These are phyloP conservation scores for Geosiphon pyriformis DNA, from an alignment of 192 early-diverging fungal species.

Conservation along the genomic window DNA sequence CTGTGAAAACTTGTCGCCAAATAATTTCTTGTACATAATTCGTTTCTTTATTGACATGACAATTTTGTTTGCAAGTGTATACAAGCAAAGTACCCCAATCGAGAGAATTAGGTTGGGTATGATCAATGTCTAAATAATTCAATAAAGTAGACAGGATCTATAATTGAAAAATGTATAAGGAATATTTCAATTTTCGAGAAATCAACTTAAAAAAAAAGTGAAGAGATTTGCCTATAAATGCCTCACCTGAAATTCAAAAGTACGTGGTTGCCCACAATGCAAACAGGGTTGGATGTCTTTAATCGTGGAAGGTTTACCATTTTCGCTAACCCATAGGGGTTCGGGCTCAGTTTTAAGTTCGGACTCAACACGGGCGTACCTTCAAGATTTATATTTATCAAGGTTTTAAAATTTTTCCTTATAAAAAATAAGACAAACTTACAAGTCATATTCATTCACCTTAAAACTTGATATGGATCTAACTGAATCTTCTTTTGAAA, in stretches of 20 bases:
- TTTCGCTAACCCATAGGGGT: slow-evolving; percentile 79
- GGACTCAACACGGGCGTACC: slow-evolving; percentile 58
- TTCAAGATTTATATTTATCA: slow-evolving; percentile 8
- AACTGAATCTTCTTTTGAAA: slow-evolving; percentile 79
- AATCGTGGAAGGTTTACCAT: slow-evolving; percentile 45
- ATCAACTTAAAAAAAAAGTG: not conserved
- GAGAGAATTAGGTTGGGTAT: slow-evolving; percentile 60
- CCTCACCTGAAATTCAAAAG: slow-evolving; percentile 88
- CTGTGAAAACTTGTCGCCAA: slow-evolving; percentile 77
- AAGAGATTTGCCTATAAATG: not conserved
- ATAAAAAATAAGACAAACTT: slow-evolving; percentile 11
- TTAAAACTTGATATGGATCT: slow-evolving; percentile 83
- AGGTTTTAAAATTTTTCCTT: not conserved
- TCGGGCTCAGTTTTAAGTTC: slow-evolving; percentile 44
- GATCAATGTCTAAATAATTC: slow-evolving; percentile 68
- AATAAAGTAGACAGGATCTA: slow-evolving; percentile 87
- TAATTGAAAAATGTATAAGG: not conserved
- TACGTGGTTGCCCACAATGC: slow-evolving; percentile 62
- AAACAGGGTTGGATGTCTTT: slow-evolving; percentile 62
- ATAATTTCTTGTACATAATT: slow-evolving; percentile 65
- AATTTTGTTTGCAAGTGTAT: slow-evolving; percentile 82
- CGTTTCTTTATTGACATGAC: slow-evolving; percentile 44
- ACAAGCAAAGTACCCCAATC: slow-evolving; percentile 91
- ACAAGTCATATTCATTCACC: slow-evolving; percentile 43
- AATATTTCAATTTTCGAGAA: not conserved